Base-by-base conservation (phyloP, 495 filamentous ascomycete genomes). In the Aspergillus bertholletiae region DNA sequence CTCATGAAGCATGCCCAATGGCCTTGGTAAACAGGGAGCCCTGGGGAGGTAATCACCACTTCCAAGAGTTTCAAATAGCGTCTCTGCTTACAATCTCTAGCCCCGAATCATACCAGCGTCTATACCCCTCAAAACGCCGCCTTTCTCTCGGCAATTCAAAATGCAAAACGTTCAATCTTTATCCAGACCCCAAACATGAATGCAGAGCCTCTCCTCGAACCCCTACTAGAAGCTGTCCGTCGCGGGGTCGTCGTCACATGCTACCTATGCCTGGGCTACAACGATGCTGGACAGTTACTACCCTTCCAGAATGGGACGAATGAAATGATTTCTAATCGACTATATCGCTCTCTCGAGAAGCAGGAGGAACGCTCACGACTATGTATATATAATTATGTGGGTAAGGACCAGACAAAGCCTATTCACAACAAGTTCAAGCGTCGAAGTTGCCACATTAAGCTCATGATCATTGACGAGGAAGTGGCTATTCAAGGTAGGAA, bases 111-210 rank as follows among this genome's bases (percentile, higher is more conserved):
- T 52, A 68, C 67, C 23, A 82, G 77, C 53, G 65, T 84, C 32
- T 69, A 76, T 45, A 84, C 81, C 3, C 88, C 88, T 0, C 88
- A 92, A 67, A 89, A 91, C 59, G 80, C 81, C 45, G 82, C 79
- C 9, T 92, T 84, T 78, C 72, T 92, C 7, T 85, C 86, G 0
- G 80, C 80, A 7, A 74, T 92, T 27, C 74, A 82, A 7, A 78
- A 90, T 58, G 88, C 88, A 1, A 66, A 74, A 27, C 63, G 66
- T 18, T 75, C 66, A 15, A 77, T 91, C 15, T 88, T 91, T 65
- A 88, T 91, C 53, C 86, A 91, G 60, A 83, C 86, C 0, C 88
- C 88, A 0, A 85, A 87, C 34, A 78, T 92, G 46, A 92, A 92
- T 61, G 87, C 88, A 11, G 80, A 79, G 51, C 83, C 86, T 0